Evolutionary conservation across 192 early-diverging fungal genomes (phyloP).

Genomic region (Backusella tarrabulga): DNA sequence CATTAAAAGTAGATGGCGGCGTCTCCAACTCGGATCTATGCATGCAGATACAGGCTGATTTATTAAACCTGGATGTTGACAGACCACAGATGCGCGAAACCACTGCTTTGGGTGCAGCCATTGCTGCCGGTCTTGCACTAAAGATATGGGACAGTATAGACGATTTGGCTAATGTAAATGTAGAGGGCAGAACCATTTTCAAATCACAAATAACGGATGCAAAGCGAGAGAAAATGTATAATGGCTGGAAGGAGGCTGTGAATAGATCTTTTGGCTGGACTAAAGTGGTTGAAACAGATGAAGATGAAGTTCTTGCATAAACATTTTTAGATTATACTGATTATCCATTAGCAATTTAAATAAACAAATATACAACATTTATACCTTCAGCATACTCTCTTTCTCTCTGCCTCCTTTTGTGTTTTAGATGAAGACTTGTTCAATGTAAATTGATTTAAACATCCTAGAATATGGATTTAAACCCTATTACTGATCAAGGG

Average conservation of each 20-base stretch:
- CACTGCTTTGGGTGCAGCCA: slow-evolving; percentile 89
- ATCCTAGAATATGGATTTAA: not conserved
- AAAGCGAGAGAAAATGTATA: slow-evolving; percentile 60
- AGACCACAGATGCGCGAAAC: slow-evolving; percentile 89
- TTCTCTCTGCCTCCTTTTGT: too few species aligned
- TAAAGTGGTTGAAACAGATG: not conserved
- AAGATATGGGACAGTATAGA: slow-evolving; percentile 60
- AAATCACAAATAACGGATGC: slow-evolving; percentile 44
- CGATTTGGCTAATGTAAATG: slow-evolving; percentile 55
- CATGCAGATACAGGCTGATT: slow-evolving; percentile 93
- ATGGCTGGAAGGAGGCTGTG: slow-evolving; percentile 76
- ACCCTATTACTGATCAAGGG: not conserved
- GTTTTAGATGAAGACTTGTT: too few species aligned
- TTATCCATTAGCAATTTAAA: not conserved
- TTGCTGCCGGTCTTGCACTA: slow-evolving; percentile 80
- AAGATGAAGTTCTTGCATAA: not conserved
- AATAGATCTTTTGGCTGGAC: slow-evolving; percentile 65
- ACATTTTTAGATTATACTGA: not conserved
- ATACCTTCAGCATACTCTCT: not conserved
- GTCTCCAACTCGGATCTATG: slow-evolving; percentile 85
- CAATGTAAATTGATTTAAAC: too few species aligned
- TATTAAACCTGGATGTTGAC: slow-evolving; percentile 74
- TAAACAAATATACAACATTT: not conserved
- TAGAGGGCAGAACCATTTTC: slow-evolving; percentile 45
- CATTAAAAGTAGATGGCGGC: slow-evolving; percentile 94